These are phyloP conservation scores for Paramyrothecium sp. DNA, from an alignment of 2,329 filamentous ascomycete genomes.

Conservation along the genomic window DNA sequence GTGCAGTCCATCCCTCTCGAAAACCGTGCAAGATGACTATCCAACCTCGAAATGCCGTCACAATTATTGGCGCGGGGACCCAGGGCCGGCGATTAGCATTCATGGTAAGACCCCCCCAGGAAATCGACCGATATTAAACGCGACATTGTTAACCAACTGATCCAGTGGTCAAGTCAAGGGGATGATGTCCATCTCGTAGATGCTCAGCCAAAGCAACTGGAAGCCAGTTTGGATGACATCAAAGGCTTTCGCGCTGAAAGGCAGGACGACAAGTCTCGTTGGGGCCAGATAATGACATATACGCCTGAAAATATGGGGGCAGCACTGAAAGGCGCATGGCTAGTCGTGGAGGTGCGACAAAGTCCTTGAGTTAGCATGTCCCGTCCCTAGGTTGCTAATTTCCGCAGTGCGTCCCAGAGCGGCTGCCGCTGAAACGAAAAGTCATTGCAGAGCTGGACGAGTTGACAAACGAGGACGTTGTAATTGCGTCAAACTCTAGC, in stretches of 20 bases:
- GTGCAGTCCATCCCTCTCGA: too few relatives aligned
- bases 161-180: conserved; percentile 27
- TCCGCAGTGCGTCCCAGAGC: conserved; percentile 42
- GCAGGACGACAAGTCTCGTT: conserved; percentile 1
- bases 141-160: background rate
- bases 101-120: conserved; percentile 17
- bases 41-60: conserved; percentile 12
- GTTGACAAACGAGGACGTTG: conserved; percentile 28
- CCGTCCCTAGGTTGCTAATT: conserved; percentile 6
- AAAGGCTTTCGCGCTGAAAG: conserved; percentile 15
- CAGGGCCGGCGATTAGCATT: conserved; percentile 27
- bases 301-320: conserved; percentile 9
- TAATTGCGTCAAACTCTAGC: conserved; percentile 46
- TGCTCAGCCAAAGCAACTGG: conserved; percentile 19
- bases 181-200: conserved; percentile 26
- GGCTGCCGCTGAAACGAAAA: conserved; percentile 35
- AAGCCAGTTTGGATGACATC: conserved; percentile 22
- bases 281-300: conserved; percentile 20
- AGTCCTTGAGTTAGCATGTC: background rate
- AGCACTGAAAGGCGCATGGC: conserved; percentile 20
- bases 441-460: conserved; percentile 37
- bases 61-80: conserved; percentile 25
- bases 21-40: too few relatives aligned
- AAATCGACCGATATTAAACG: background rate
- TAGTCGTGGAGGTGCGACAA: conserved; percentile 22